Evolutionary conservation across 352 stramenopile genomes (phyloP), one percentile per base, ranked within the genome.

Genomic region (Phytophthora tentaculata): DNA sequence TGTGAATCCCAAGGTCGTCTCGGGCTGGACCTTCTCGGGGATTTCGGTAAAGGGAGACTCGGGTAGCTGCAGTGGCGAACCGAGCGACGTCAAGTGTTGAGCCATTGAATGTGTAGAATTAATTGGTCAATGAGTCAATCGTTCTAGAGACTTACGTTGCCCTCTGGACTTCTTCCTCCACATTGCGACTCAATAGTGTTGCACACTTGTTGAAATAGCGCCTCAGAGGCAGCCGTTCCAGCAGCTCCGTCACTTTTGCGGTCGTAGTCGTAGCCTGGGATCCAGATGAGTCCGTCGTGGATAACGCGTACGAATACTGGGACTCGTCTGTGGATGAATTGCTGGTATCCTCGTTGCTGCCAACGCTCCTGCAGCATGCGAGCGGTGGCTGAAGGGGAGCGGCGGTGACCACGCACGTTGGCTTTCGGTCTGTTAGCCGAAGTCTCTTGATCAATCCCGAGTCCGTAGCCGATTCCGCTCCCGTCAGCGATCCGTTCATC

Each of bases 241-340:
- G 60, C 37, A 59, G 70, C 47, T 24, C 54, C 58, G 32, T 84
- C 78, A 16, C 67, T 76, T n/a, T 80, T 73, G 51, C 83, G 69
- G 32, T 94, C 83, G 56, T 94, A 90, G 59, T 90, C 81, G 61
- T 92, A 92, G 57, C 86, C 79, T 0, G 86, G 80, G 22, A 92
- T 86, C 86, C 86, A 94, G 20, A 94, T 76, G 23, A 93, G 48
- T 8, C 84, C 86, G 48, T 84, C 71, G 32, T 81, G 79, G n/a
- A 90, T 83, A 24, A 92, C 57, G 7, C 86, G 83, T 26, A 94
- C 65, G 54, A 91, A 92, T 23, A 91, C 83, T n/a, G 84, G 80
- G 2, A 79, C 61, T n/a, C 68, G 60, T 23, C 84, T 77, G 57
- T 94, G 86, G 56, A 92, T 89, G 49, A 89, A 83, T 74, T 94